Conservation (phyloP, 306 rosid genomes). For the Carpinus viminea region DNA sequence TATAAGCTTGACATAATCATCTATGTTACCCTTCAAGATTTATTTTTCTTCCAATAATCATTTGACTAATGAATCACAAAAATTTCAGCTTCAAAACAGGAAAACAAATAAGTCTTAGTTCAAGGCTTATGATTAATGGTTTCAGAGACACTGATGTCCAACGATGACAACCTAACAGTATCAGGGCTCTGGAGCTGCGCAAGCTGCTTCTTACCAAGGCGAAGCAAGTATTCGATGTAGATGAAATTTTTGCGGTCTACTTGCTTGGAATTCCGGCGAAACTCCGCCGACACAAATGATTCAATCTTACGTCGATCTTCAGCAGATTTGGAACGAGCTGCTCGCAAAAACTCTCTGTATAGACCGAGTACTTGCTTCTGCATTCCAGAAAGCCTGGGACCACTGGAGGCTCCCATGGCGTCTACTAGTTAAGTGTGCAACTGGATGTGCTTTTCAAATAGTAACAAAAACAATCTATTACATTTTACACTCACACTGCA, state of each 20-base stretch:
- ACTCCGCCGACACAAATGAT: constrained; percentile 59
- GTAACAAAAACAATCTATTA: not conserved
- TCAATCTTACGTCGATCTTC: constrained; percentile 66
- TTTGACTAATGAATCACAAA: not conserved
- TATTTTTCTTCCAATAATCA: not conserved
- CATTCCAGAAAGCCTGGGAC: constrained; percentile 76
- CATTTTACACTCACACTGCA: not conserved
- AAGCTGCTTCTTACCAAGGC: constrained; percentile 76
- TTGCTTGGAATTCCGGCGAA: constrained; percentile 54
- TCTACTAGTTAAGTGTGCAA: constrained; percentile 4
- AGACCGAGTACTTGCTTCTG: constrained; percentile 82
- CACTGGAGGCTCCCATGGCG: constrained; percentile 51
- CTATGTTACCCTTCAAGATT: no score
- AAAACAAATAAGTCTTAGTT: not conserved
- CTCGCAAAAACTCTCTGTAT: constrained; percentile 77
- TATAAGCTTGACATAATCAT: no score
- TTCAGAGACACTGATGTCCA: constrained; percentile 36
- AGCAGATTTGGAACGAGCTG: constrained; percentile 61
- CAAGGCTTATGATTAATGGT: constrained; percentile 23
- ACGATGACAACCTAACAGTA: constrained; percentile 57
- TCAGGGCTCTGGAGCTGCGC: constrained; percentile 73
- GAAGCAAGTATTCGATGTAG: constrained; percentile 81
- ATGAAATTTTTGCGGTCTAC: constrained; percentile 72
- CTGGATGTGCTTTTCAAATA: not conserved
- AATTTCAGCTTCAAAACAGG: not conserved